A percentile compares a stretch with the other conserved stretches of the same genome.
Conservation (phyloP, 805 yeast species). For the Kodamaea sagamina region DNA sequence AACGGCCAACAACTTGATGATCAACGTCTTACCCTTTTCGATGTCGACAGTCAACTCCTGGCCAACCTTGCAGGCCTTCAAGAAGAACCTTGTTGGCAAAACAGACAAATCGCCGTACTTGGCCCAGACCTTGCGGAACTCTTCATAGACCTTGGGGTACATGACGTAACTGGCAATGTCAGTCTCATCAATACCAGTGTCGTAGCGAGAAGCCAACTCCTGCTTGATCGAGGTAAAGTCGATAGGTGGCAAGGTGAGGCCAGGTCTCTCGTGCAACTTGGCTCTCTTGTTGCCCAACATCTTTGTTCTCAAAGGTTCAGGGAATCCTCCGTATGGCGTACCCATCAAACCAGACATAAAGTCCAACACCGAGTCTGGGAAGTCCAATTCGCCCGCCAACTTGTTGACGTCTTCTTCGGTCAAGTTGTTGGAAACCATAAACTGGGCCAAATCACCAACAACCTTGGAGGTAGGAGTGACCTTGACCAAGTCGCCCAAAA, state of each 20-base stretch:
- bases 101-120: conserved; percentile 91
- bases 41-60: conserved; percentile 88
- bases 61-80: conserved; percentile 82
- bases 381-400: conserved; percentile 88
- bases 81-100: conserved; percentile 87
- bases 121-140: conserved; percentile 69
- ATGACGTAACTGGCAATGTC: conserved; percentile 95
- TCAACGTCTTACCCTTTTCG: conserved; percentile 92
- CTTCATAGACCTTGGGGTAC: conserved; percentile 98
- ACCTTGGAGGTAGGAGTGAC: conserved; percentile 99
- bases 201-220: conserved; percentile 77
- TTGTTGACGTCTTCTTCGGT: conserved; percentile 80
- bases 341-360: conserved; percentile 99
- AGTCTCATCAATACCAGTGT: conserved; percentile 67
- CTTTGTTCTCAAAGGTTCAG: conserved; percentile 95
- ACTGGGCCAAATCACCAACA: conserved; percentile 99
- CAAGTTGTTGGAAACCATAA: conserved; percentile 95
- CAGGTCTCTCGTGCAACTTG: conserved; percentile 88
- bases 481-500: conserved; percentile 95
- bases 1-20: conserved; percentile 87
- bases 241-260: conserved; percentile 83
- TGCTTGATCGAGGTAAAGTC: conserved; percentile 70
- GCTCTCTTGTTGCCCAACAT: conserved; percentile 89
- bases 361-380: conserved; percentile 98
- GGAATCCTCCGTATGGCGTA: conserved; percentile 99